Evolutionary conservation across 192 early-diverging fungal genomes (phyloP).

Genomic region (Lobosporangium transversale): DNA sequence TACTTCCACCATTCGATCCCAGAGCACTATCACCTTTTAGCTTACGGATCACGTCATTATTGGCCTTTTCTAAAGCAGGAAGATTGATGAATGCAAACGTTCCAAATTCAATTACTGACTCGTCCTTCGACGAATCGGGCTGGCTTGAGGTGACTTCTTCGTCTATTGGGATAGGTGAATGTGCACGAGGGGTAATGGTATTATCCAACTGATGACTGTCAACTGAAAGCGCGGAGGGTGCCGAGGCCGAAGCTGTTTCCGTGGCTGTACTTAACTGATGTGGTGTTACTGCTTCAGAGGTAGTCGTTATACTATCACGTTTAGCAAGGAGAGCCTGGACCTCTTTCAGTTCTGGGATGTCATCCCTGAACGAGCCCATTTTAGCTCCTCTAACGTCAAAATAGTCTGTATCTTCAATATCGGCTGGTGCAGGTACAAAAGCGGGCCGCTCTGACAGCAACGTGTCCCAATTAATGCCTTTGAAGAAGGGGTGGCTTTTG

Average conservation of each 20-base stretch:
- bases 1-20: conserved; percentile 41
- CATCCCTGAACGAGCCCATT: conserved; percentile 59
- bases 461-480: conserved; percentile 74
- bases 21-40: conserved; percentile 71
- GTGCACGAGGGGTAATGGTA: conserved; percentile 37
- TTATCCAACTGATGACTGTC: conserved; percentile 30
- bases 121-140: conserved; percentile 26
- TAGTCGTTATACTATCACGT: conserved; percentile 23
- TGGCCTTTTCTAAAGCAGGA: conserved; percentile 88
- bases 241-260: conserved; percentile 2
- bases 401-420: conserved; percentile 90
- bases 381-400: conserved; percentile 91
- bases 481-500: conserved; percentile 78
- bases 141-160: conserved; percentile 28
- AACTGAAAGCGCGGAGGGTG: conserved; percentile 5
- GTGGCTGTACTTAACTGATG: conserved; percentile 1
- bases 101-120: conserved; percentile 80
- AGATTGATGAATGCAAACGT: conserved; percentile 94
- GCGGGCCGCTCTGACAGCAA: conserved; percentile 69
- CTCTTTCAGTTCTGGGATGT: conserved; percentile 44
- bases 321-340: conserved; percentile 51
- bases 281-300: conserved; percentile 9
- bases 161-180: conserved; percentile 13
- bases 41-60: conserved; percentile 85
- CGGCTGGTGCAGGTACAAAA: conserved; percentile 83